A percentile compares a stretch with the other conserved stretches of the same genome.
Conservation (phyloP, 768 basidiomycete species). For the Pholiota conissans region DNA sequence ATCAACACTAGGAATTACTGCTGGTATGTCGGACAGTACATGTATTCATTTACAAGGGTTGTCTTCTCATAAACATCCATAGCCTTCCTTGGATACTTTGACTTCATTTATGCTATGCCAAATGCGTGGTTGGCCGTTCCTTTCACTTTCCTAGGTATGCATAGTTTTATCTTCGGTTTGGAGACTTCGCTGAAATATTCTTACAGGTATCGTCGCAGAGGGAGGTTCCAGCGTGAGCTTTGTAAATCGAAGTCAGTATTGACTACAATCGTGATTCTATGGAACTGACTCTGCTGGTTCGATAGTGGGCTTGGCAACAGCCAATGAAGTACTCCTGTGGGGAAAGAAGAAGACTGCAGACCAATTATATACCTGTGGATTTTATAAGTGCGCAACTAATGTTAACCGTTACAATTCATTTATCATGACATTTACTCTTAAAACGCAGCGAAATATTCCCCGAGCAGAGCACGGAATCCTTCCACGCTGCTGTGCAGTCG, state of each 20-base stretch:
- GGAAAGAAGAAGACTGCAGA: conserved; percentile 64
- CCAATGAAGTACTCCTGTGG: conserved; percentile 71
- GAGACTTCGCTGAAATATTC: not conserved
- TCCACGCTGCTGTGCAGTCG: conserved; percentile 52
- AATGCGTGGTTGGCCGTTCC: conserved; percentile 63
- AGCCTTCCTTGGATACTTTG: conserved; percentile 74
- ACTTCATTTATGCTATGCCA: conserved; percentile 70
- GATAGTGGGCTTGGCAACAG: conserved; percentile 66
- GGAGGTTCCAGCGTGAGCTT: conserved; percentile 72
- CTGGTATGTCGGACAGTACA: conserved; percentile 38
- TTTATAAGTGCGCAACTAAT: conserved; percentile 59
- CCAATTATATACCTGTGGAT: conserved; percentile 58
- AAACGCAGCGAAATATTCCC: conserved; percentile 53
- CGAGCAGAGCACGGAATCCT: conserved; percentile 46
- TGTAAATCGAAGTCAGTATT: conserved; percentile 56
- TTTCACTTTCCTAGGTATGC: conserved; percentile 63
- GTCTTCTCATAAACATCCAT: not conserved
- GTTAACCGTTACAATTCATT: not conserved
- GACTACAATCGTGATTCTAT: not conserved
- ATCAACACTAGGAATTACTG: conserved; percentile 55
- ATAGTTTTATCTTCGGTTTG: not conserved
- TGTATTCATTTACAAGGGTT: not conserved
- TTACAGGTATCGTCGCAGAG: conserved; percentile 61
- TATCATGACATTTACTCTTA: conserved; percentile 1
- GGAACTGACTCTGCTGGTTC: not conserved